Evolutionary conservation across 2,329 filamentous ascomycete genomes (phyloP).

Genomic region (Dendryphion nanum): DNA sequence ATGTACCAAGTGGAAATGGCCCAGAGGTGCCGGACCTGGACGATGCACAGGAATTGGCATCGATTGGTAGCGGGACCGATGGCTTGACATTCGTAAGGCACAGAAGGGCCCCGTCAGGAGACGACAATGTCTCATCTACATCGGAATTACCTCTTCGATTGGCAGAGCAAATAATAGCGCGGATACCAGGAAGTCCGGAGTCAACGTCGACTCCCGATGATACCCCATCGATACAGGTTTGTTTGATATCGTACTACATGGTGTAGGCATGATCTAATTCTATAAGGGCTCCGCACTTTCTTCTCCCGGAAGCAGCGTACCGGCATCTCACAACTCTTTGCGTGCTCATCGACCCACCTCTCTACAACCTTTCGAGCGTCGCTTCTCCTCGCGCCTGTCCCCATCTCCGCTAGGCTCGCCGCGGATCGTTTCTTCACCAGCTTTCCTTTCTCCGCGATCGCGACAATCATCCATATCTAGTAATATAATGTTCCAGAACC

Average conservation of each 20-base stretch:
- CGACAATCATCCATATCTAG: slow-evolving; percentile 78
- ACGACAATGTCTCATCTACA: slow-evolving; percentile 18
- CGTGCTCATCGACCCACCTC: slow-evolving; percentile 75
- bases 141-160: slow-evolving; percentile 23
- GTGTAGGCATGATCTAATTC: slow-evolving; percentile 21
- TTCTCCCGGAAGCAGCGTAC: slow-evolving; percentile 70
- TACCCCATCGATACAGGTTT: slow-evolving; percentile 77
- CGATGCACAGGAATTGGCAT: slow-evolving; percentile 22
- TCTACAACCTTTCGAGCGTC: slow-evolving; percentile 88
- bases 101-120: slow-evolving; percentile 17
- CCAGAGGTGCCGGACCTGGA: slow-evolving; percentile 17
- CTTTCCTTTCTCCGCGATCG: slow-evolving; percentile 73
- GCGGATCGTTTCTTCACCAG: slow-evolving; percentile 69
- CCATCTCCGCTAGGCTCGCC: slow-evolving; percentile 61
- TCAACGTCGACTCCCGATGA: slow-evolving; percentile 79
- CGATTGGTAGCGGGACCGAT: slow-evolving; percentile 20
- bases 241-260: slow-evolving; percentile 32
- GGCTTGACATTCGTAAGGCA: slow-evolving; percentile 34
- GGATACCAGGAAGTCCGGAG: slow-evolving; percentile 59
- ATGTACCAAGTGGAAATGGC: slow-evolving; percentile 7
- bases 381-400: slow-evolving; percentile 86
- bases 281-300: slow-evolving; percentile 53
- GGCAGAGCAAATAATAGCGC: slow-evolving; percentile 13
- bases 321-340: slow-evolving; percentile 67
- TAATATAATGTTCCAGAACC: slow-evolving; percentile 58